These are phyloP conservation scores for Ophiocytium majus DNA, from an alignment of 352 stramenopile genomes.

Conservation along the genomic window DNA sequence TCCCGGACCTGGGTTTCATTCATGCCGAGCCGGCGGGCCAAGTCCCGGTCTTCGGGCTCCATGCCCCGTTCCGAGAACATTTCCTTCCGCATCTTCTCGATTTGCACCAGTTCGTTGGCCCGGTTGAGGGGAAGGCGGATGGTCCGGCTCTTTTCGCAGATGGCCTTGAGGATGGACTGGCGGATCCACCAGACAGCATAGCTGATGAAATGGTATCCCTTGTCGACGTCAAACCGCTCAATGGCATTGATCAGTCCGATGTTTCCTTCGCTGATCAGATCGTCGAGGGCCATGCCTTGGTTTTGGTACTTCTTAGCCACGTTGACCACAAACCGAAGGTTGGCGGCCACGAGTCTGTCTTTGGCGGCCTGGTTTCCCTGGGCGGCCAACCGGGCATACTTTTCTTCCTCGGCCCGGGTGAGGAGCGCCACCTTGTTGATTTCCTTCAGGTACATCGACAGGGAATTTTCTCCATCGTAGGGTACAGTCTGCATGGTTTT, in stretches of 20 bases:
- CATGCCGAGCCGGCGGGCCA: no score
- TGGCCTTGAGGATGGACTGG: conserved; percentile 20
- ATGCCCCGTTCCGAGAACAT: neutral
- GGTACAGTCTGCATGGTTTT: no score
- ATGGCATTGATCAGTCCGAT: conserved; percentile 68
- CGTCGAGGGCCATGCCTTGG: conserved; percentile 63
- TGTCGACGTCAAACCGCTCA: conserved; percentile 73
- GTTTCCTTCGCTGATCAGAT: conserved; percentile 71
- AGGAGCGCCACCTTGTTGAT: neutral
- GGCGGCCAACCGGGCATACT: neutral
- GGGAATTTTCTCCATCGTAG: no score
- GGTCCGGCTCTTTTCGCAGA: neutral
- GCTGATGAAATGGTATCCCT: conserved; percentile 72
- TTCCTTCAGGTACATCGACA: neutral
- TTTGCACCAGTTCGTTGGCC: neutral
- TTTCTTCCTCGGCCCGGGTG: neutral
- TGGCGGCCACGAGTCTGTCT: conserved; percentile 48
- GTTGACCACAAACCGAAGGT: conserved; percentile 68
- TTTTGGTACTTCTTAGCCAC: conserved; percentile 67
- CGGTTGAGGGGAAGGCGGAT: neutral
- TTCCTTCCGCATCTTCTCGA: neutral
- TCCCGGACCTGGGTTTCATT: neutral
- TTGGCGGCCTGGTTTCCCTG: neutral
- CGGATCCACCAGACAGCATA: conserved; percentile 80
- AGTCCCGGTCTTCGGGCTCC: neutral